Conservation (phyloP, 306 rosid genomes). For the Alnus glutinosa region DNA sequence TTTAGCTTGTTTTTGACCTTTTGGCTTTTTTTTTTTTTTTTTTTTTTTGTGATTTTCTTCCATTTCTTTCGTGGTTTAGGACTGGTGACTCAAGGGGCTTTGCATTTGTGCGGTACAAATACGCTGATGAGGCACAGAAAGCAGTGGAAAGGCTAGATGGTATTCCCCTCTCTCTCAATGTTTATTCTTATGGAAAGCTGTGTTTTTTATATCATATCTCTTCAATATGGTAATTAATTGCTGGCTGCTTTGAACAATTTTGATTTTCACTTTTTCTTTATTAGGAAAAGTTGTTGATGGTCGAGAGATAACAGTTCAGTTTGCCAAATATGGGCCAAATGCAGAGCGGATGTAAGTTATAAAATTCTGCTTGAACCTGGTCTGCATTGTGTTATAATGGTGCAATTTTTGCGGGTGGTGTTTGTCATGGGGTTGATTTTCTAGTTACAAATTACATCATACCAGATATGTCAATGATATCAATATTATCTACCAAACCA, state of each 20-base stretch:
- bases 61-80: conserved; percentile 30
- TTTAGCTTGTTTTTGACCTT: background rate
- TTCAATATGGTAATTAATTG: background rate
- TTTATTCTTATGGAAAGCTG: background rate
- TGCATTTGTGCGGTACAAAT: conserved; percentile 90
- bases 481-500: background rate
- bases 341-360: conserved; percentile 84
- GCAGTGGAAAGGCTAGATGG: conserved; percentile 94
- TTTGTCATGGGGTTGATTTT: background rate
- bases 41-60: background rate
- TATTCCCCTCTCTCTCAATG: conserved; percentile 5
- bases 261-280: background rate
- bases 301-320: conserved; percentile 90
- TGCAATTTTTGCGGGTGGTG: background rate
- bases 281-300: conserved; percentile 90
- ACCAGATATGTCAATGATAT: background rate
- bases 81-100: conserved; percentile 93
- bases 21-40: background rate
- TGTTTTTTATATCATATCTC: background rate
- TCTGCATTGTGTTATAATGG: background rate
- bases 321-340: conserved; percentile 93
- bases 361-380: background rate
- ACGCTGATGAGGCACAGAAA: conserved; percentile 87
- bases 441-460: background rate
- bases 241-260: background rate